Base-by-base conservation (phyloP, 345 rosid genomes). In the Dimocarpus longan region DNA sequence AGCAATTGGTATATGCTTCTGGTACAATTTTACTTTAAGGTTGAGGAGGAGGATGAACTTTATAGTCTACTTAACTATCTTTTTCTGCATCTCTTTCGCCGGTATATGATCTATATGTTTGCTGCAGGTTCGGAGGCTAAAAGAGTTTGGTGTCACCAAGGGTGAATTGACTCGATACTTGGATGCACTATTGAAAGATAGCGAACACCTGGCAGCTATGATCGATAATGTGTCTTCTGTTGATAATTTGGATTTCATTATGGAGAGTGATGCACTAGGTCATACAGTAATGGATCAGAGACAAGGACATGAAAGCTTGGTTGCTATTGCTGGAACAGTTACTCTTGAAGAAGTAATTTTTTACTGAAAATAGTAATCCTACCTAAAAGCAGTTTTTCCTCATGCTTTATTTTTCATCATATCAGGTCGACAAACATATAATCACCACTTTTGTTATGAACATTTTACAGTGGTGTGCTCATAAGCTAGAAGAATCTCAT, bases 231-330 rank as follows among this genome's bases (percentile, higher is more conserved):
- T 97, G 79, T 89, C 98, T 39, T 97, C 99, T 59, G 99, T 97
- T 88, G 99, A 97, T 83, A 97, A 93, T 88, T 86, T 97, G 91
- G 98, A 97, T 87, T 93, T 94, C 85, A 88, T 91, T 57, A 97
- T 97, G 99, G 98, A 94, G 88, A 94, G 97, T 81, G 98, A 93
- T 88, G 99, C 99, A n/a, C 79, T 97, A 74, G 89, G 97, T 76
- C 99, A 97, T 76, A 89, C 89, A 6, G 97, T 97, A 76, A 97
- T 97, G 99, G 99, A 97, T 87, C 98, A 94, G 82, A 90, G 85
- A 74, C 99, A 97, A 85, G 98, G 98, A 78, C 98, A 94, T 84
- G 98, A 88, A 82, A 87, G 97, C 82, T 84, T 97, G 88, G 85
- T 94, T 87, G 92, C 91, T 64, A 89, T 97, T 82, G 90, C 96